Base-by-base conservation (phyloP, 192 early-diverging fungal species). In the Backusella circina region DNA sequence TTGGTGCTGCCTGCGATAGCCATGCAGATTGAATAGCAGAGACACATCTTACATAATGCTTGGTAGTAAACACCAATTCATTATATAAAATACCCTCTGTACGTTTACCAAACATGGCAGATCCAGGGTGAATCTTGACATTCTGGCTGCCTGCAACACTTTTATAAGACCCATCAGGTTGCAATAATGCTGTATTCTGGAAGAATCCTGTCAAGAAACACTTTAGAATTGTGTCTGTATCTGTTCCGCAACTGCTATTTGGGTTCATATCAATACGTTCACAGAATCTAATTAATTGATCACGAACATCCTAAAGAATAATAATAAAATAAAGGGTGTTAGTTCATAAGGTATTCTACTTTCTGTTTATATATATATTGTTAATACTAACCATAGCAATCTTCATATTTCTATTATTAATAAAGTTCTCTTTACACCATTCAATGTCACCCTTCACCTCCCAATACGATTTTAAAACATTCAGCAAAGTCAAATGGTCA, bases 341-440 rank as follows among this genome's bases (percentile, higher is more conserved):
- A 47, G n/a, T 47, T 8, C 16, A 47, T 6, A 64, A n/a, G 4
- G 7, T 5, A n/a, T 8, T 51, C 7, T n/a, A 16, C 54, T 32
- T n/a, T n/a, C n/a, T 37, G 12, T 35, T 8, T 39, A 37, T 33
- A 37, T 65, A 13, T 51, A 28, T 26, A 64, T 67, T 3, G 5
- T 54, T 15, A 0, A 38, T 26, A 68, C 79, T 71, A 71, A 90
- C 91, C 82, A 94, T 75, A 4, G 94, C 94, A 77, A 96, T 91
- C 64, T 92, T 91, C 83, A 98, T 87, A 70, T 94, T 91, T 32
- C 98, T 84, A 7, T 82, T 85, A 78, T 95, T 97, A 65, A 99
- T 89, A 85, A 95, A 99, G 79, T 99, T 93, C 57, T 96, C 91
- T 36, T 86, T 79, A 81, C 96, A 99, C 98, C 98, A 99, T 28